Conservation (phyloP, 371 early-diverging fungal genomes). For the Mortierella sp. region DNA sequence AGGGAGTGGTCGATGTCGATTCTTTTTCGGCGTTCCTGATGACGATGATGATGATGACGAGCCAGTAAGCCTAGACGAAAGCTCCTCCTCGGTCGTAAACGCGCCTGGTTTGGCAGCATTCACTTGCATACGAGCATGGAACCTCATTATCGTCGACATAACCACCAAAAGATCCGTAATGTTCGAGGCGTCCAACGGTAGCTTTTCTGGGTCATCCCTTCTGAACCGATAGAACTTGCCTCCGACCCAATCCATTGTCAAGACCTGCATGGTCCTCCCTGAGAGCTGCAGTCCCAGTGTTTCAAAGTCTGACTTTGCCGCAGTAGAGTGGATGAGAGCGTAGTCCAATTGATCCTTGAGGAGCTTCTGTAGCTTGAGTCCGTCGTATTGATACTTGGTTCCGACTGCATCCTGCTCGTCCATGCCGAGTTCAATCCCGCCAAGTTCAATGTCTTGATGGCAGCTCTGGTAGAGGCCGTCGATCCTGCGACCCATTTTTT, state of each 20-base stretch:
- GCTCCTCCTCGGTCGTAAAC: constrained; percentile 1
- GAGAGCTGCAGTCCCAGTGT: background rate
- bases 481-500: background rate
- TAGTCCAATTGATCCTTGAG: background rate
- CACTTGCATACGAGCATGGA: background rate
- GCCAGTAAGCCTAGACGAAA: background rate
- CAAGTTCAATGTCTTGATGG: constrained; percentile 5
- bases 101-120: background rate
- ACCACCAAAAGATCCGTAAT: background rate
- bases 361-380: background rate
- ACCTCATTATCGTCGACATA: background rate
- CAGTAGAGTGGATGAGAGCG: background rate
- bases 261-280: background rate
- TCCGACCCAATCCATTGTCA: background rate
- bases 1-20: background rate
- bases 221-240: constrained; percentile 1
- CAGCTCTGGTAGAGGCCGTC: background rate
- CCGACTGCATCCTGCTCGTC: background rate
- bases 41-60: background rate
- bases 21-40: background rate
- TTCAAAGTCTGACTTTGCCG: background rate
- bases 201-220: background rate
- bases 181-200: background rate
- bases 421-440: background rate
- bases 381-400: background rate